A percentile compares a stretch with the other conserved stretches of the same genome.
Evolutionary conservation across 805 yeast genomes (phyloP).

Genomic region (Saccharomycopsis sp.): DNA sequence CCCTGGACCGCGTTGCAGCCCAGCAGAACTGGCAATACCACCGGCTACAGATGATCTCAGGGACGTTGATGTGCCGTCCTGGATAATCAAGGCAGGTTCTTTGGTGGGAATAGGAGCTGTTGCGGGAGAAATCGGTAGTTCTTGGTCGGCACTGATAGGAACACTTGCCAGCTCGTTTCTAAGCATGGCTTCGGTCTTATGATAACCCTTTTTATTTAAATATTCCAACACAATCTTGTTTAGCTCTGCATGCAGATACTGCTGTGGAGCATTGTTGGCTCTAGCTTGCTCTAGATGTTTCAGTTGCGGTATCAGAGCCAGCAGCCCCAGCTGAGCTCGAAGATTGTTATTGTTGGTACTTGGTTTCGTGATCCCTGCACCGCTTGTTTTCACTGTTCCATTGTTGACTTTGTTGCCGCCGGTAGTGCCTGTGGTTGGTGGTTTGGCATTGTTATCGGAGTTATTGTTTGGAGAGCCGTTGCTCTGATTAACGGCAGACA

Average conservation of each 20-base stretch:
- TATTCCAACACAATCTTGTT: constrained; percentile 91
- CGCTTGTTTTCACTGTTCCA: neutral
- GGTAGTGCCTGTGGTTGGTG: neutral
- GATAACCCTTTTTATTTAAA: constrained; percentile 88
- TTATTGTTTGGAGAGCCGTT: neutral
- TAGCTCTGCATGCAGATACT: constrained; percentile 77
- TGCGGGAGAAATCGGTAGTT: constrained; percentile 45
- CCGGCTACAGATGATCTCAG: neutral
- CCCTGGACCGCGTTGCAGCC: too few species aligned
- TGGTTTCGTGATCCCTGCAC: neutral
- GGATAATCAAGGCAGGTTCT: constrained; percentile 22
- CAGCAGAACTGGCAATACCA: too few species aligned
- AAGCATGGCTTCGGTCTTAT: constrained; percentile 88
- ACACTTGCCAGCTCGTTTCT: constrained; percentile 65
- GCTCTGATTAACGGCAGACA: neutral
- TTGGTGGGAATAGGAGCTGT: constrained; percentile 27
- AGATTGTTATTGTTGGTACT: neutral
- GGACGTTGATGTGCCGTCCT: neutral
- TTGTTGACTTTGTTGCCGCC: neutral
- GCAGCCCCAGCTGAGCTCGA: neutral
- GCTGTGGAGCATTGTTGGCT: constrained; percentile 21
- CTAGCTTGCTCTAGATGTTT: too few species aligned
- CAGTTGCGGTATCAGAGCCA: too few species aligned
- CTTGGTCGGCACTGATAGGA: constrained; percentile 30
- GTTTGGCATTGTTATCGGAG: neutral